These are phyloP conservation scores for Lanzia echinophila DNA, from an alignment of 2,329 filamentous ascomycete genomes.

Conservation along the genomic window DNA sequence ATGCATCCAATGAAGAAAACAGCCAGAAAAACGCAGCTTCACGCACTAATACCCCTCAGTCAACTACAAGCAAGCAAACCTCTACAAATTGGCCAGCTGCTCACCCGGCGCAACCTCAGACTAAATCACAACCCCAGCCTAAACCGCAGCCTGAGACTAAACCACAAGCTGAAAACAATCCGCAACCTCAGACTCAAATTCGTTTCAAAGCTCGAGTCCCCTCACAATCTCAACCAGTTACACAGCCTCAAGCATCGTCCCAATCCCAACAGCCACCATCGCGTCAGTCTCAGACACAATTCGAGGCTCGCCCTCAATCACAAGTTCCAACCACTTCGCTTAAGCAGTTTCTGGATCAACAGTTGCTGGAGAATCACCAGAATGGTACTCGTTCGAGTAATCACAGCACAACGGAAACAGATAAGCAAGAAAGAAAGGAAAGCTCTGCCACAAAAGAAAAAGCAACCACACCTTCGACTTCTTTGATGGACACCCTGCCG, in stretches of 20 bases:
- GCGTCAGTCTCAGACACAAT: not conserved
- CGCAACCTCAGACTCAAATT: too few species aligned
- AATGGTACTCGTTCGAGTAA: not conserved
- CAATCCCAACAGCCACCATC: not conserved
- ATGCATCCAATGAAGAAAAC: not conserved
- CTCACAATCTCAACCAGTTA: not conserved
- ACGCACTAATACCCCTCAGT: conserved; percentile 2
- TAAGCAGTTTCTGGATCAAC: conserved; percentile 1
- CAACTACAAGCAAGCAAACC: not conserved
- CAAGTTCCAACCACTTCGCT: not conserved
- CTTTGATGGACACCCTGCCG: conserved; percentile 28
- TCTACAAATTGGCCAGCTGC: conserved; percentile 9
- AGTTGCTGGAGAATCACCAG: not conserved
- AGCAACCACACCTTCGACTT: conserved; percentile 10
- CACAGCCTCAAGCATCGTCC: not conserved
- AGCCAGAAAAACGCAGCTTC: not conserved
- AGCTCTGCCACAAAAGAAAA: conserved; percentile 18
- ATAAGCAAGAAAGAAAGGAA: conserved; percentile 13
- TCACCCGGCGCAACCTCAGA: not conserved
- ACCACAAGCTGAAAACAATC: not conserved
- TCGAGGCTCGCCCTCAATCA: not conserved
- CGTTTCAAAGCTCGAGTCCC: not conserved
- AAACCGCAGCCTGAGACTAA: not conserved
- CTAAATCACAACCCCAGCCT: not conserved
- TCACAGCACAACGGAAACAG: not conserved